Base-by-base conservation (phyloP, 192 early-diverging fungal genomes). In the Dispira simplex region DNA sequence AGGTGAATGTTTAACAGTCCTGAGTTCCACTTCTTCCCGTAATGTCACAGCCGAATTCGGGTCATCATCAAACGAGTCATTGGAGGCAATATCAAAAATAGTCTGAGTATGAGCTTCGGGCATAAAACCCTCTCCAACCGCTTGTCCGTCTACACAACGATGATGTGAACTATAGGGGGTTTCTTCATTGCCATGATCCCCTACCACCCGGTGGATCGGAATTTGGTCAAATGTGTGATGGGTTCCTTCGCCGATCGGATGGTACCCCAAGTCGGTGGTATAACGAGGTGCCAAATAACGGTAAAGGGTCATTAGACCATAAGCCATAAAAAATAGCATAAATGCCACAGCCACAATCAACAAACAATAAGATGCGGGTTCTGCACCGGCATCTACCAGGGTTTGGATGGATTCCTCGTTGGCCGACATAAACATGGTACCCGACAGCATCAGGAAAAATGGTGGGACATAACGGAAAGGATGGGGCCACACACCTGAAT, bases 361-460 rank as follows among this genome's bases (percentile, higher is more conserved):
- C 49, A 83, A 70, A 47, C 71, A 73, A 54, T 81, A 86, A 0
- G 84, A 80, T 55, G 75, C 71, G 63, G 79, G 70, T 63, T 86
- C 84, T 55, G 81, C 71, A 26, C 67, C 74, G 11, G 74, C 75
- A 46, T 64, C 60, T 27, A 49, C 56, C 49, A 86, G 66, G 44
- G 70, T 68, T 2, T 44, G 44, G 11, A 86, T 64, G 59, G 77
- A 81, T 59, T 86, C 74, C 64, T 74, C 76, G 63, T 81, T 83
- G 21, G 81, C 78, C 16, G 77, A 71, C 84, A 86, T 86, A 57
- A 86, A 86, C 32, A 75, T 59, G 25, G 84, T 66, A 46, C 84
- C 84, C 46, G 82, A 77, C 52, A 84, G 69, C 27, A 79, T 75
- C 62, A 86, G 65, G 63, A 75, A 73, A 55, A 77, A 77, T 10